Percentiles rank a stretch among this genome's conserved stretches.
Conservation (phyloP, 176 grass and related monocot genomes). For the Alopecurus myosuroides region DNA sequence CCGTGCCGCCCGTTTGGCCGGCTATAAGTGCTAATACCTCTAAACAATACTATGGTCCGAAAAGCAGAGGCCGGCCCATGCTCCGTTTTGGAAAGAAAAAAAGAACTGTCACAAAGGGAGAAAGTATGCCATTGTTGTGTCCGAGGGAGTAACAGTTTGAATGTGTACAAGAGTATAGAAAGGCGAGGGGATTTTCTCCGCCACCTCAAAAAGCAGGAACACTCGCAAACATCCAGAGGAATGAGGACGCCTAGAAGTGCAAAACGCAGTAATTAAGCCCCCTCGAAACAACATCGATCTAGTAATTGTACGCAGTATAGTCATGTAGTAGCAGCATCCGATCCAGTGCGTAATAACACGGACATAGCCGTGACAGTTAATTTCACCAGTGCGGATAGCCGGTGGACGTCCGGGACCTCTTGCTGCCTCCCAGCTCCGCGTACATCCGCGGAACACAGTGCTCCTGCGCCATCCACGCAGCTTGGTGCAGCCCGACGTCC, state of each 20-base stretch:
- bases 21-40: too few relatives aligned
- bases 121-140: neutral
- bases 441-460: constrained; percentile 62
- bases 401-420: constrained; percentile 33
- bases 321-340: neutral
- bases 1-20: too few relatives aligned
- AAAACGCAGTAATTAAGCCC: constrained; percentile 2
- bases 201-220: constrained; percentile 20
- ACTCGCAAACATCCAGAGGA: neutral
- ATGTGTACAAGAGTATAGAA: neutral
- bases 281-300: constrained; percentile 10
- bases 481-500: neutral
- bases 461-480: constrained; percentile 44
- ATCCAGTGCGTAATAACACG: neutral
- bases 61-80: too few relatives aligned
- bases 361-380: neutral
- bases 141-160: neutral
- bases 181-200: neutral
- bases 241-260: neutral
- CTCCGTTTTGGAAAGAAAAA: too few relatives aligned
- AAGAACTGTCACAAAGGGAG: neutral
- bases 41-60: too few relatives aligned
- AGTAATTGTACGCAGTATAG: neutral
- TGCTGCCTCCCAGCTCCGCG: constrained; percentile 20
- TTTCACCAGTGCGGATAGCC: constrained; percentile 41